Percentiles rank a stretch among this genome's conserved stretches.
Conservation (phyloP, 2,329 filamentous ascomycete genomes). For the Thelonectria olida region DNA sequence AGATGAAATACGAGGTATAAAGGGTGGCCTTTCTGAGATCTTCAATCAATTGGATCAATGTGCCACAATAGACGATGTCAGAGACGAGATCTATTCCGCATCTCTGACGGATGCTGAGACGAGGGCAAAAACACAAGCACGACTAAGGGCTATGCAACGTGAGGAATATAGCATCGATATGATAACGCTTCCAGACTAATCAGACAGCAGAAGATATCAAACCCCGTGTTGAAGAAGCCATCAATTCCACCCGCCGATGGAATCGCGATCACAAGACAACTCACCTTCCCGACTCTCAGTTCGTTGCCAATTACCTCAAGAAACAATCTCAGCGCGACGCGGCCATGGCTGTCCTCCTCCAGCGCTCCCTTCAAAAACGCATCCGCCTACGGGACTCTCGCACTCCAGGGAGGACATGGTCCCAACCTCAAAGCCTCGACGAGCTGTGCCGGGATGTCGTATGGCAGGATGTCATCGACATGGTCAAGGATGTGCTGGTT, state of each 20-base stretch:
- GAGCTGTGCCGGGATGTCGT: slow-evolving; percentile 45
- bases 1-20: slow-evolving; percentile 38
- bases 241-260: slow-evolving; percentile 51
- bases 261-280: slow-evolving; percentile 50
- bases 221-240: slow-evolving; percentile 45
- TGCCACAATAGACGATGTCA: slow-evolving; percentile 30
- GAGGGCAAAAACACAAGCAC: not conserved
- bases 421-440: slow-evolving; percentile 40
- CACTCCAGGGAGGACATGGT: not conserved
- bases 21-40: slow-evolving; percentile 33
- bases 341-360: slow-evolving; percentile 45
- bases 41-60: slow-evolving; percentile 34
- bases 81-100: slow-evolving; percentile 12
- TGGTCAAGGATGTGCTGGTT: slow-evolving; percentile 44
- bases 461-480: slow-evolving; percentile 48
- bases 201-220: slow-evolving; percentile 16
- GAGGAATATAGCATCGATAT: not conserved
- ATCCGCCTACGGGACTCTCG: slow-evolving; percentile 21
- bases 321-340: slow-evolving; percentile 49
- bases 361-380: slow-evolving; percentile 42
- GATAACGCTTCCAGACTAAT: slow-evolving; percentile 4
- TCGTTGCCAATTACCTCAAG: slow-evolving; percentile 45
- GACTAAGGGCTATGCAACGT: slow-evolving; percentile 16
- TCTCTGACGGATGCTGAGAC: not conserved
- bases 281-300: slow-evolving; percentile 40